Conservation (phyloP, 2,329 filamentous ascomycete genomes). For the Fusarium armeniacum region DNA sequence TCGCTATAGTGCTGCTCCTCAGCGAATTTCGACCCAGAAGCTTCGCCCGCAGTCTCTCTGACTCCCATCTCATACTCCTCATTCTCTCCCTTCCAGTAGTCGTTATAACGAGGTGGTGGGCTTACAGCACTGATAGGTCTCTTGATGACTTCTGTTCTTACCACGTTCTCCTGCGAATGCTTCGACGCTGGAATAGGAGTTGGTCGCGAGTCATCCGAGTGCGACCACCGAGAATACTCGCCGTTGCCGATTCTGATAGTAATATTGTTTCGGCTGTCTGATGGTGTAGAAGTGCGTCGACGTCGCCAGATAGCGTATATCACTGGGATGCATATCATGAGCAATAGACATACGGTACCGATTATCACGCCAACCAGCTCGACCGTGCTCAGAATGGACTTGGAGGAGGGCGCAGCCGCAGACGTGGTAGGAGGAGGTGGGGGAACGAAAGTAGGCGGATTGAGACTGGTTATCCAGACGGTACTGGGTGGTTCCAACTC, state of each 20-base stretch:
- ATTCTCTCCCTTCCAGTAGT: background rate
- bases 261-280: background rate
- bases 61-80: slow-evolving; percentile 7
- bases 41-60: background rate
- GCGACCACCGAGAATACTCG: slow-evolving; percentile 4
- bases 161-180: background rate
- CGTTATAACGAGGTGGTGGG: background rate
- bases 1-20: slow-evolving; percentile 7
- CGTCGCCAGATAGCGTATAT: background rate
- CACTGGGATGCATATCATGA: background rate
- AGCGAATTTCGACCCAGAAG: background rate
- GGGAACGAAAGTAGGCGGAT: background rate
- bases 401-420: background rate
- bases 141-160: background rate
- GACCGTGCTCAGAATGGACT: background rate
- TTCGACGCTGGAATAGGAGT: background rate
- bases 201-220: background rate
- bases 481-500: background rate
- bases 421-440: background rate
- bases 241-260: slow-evolving; percentile 4
- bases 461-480: background rate
- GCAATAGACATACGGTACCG: background rate
- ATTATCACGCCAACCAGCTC: slow-evolving; percentile 12
- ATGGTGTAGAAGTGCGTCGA: background rate
- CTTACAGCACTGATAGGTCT: background rate